Conservation (phyloP, 805 yeast species). For the Saturnispora hagleri region DNA sequence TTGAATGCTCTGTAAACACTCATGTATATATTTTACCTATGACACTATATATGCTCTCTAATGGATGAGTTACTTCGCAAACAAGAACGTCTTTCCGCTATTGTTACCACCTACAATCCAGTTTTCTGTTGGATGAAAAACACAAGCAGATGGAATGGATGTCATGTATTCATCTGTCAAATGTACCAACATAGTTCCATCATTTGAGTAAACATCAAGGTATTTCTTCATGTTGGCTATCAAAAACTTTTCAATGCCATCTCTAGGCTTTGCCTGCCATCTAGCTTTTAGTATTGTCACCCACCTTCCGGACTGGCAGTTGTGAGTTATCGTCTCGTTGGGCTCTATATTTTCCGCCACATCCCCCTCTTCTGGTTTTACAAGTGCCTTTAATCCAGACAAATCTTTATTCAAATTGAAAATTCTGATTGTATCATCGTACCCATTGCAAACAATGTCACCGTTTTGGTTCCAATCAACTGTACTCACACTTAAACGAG, state of each 20-base stretch:
- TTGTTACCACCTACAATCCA: constrained; percentile 95
- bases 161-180: constrained; percentile 50
- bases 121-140: constrained; percentile 76
- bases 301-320: constrained; percentile 97
- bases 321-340: constrained; percentile 59
- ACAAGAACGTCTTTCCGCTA: constrained; percentile 77
- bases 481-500: constrained; percentile 74
- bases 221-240: constrained; percentile 91
- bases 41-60: not conserved
- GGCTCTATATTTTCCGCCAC: constrained; percentile 45
- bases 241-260: constrained; percentile 70
- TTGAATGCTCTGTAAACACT: not conserved
- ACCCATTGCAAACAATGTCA: constrained; percentile 83
- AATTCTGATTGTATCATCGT: constrained; percentile 73
- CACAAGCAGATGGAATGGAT: constrained; percentile 87
- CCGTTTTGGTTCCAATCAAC: constrained; percentile 72
- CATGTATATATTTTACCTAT: not conserved
- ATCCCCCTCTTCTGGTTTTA: constrained; percentile 17
- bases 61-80: constrained; percentile 14
- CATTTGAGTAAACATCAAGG: constrained; percentile 70
- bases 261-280: constrained; percentile 72
- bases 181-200: constrained; percentile 74
- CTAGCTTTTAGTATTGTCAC: constrained; percentile 81
- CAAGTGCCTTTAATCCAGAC: constrained; percentile 10
- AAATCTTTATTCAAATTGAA: constrained; percentile 42